Base-by-base conservation (phyloP, 169 alveolate genomes). In the Ichthyophthirius multifiliis region DNA sequence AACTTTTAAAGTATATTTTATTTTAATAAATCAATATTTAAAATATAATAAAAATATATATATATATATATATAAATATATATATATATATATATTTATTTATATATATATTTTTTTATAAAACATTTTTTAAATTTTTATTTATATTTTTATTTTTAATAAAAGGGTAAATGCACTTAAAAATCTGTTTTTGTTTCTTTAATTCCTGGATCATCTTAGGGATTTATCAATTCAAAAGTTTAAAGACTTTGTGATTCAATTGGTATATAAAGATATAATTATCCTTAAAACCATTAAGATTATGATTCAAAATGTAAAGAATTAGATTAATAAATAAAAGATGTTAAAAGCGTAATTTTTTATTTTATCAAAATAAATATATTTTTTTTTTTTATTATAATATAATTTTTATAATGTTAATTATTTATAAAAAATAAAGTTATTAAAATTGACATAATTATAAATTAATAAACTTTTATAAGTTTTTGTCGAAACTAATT, bases 121-220 rank as follows among this genome's bases (percentile, higher is more conserved):
- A 37, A 13, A 16, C 20, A 35, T 5, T 12, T 20, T 13, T n/a
- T 67, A 37, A 37, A 45, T 10, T 62, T 20, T 20, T 3, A 20
- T 10, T 62, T 5, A 62, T 30, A 47, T 10, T 47, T 15, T 47
- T 27, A 27, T 16, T 18, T 34, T 15, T 1, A 12, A 9, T 82
- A 73, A 80, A 85, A 89, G 16, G 89, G 90, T 30, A 73, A 80
- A 5, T 89, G 74, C 4, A 83, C 85, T 12, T 92, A 89, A 31
- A 94, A 96, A 89, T 93, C 93, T 44, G 99, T 97, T 3, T 98
- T 98, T 83, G 98, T 97, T 12, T 95, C 97, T 35, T 96, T 97
- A 83, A 95, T 95, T 91, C 96, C 92, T 89, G 92, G 96, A 35
- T 89, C 94, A 16, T 81, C 92, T 41, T 86, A 92, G 74, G 90